These are phyloP conservation scores for Ceratocystis destructans DNA, from an alignment of 2,329 filamentous ascomycete genomes.

Conservation along the genomic window DNA sequence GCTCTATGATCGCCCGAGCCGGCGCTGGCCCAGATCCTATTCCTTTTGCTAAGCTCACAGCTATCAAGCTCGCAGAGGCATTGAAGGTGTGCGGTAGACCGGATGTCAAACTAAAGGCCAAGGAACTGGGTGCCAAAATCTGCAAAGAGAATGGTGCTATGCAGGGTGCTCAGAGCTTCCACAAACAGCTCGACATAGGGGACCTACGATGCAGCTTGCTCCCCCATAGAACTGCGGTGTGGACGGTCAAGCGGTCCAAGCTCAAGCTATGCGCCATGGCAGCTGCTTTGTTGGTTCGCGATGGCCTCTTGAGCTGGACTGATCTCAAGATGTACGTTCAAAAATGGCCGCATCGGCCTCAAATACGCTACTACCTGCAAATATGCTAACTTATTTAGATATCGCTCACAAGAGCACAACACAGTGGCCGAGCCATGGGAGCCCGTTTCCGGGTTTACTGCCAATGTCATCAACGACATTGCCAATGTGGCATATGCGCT, in stretches of 20 bases:
- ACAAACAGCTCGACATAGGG: constrained; percentile 53
- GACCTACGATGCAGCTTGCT: constrained; percentile 55
- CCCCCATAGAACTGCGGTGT: constrained; percentile 56
- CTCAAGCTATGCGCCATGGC: constrained; percentile 58
- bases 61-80: constrained; percentile 50
- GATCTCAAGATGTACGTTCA: constrained; percentile 49
- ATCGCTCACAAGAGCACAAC: constrained; percentile 50
- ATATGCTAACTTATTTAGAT: constrained; percentile 22
- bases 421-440: constrained; percentile 68
- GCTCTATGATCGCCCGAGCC: constrained; percentile 57
- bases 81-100: constrained; percentile 48
- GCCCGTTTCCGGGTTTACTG: constrained; percentile 62
- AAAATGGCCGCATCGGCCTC: background rate
- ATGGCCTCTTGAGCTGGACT: constrained; percentile 50
- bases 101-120: constrained; percentile 42
- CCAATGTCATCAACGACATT: constrained; percentile 69
- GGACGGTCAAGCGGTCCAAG: constrained; percentile 53
- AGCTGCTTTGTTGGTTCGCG: constrained; percentile 52
- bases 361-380: constrained; percentile 29
- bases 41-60: constrained; percentile 52
- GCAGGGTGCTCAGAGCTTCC: constrained; percentile 53
- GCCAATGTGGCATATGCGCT: constrained; percentile 70
- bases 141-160: constrained; percentile 51
- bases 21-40: constrained; percentile 60
- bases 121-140: constrained; percentile 49